Percentiles rank a stretch among this genome's conserved stretches.
These are phyloP conservation scores for Sarocladiaceae sp. DNA, from an alignment of 2,329 filamentous ascomycete genomes.

Conservation along the genomic window DNA sequence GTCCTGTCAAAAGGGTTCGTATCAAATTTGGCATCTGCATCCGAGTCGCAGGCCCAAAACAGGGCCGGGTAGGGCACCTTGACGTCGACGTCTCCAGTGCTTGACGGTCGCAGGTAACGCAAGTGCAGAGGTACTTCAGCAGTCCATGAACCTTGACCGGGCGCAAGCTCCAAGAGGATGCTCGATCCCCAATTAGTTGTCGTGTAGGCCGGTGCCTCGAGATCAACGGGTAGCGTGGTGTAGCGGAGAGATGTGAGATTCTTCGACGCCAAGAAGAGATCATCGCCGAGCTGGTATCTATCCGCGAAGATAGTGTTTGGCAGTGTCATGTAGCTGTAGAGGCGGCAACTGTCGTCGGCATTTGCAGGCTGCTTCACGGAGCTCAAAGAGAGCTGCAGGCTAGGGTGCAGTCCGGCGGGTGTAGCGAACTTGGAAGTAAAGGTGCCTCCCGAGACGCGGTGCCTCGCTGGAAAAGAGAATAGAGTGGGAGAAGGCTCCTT, in stretches of 20 bases:
- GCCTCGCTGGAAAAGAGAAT: conserved; percentile 78
- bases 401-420: conserved; percentile 80
- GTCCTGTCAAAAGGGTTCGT: conserved; percentile 78
- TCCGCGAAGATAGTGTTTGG: conserved; percentile 79
- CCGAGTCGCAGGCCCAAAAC: conserved; percentile 81
- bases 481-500: conserved; percentile 65
- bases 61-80: conserved; percentile 74
- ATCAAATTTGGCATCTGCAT: conserved; percentile 59
- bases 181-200: conserved; percentile 72
- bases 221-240: conserved; percentile 71
- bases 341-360: conserved; percentile 55
- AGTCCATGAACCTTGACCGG: conserved; percentile 48
- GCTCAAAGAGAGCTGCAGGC: conserved; percentile 61
- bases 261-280: conserved; percentile 73
- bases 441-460: conserved; percentile 46
- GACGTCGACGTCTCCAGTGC: conserved; percentile 45
- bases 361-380: conserved; percentile 35
- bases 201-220: conserved; percentile 84
- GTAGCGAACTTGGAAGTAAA: conserved; percentile 60
- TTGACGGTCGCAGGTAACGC: conserved; percentile 65
- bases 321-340: conserved; percentile 77
- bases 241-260: conserved; percentile 65
- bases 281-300: conserved; percentile 73
- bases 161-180: conserved; percentile 66
- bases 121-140: conserved; percentile 76